Percentiles rank a stretch among this genome's conserved stretches.
These are phyloP conservation scores for Coniferiporia weirii DNA, from an alignment of 1,284 basidiomycete genomes.

Conservation along the genomic window DNA sequence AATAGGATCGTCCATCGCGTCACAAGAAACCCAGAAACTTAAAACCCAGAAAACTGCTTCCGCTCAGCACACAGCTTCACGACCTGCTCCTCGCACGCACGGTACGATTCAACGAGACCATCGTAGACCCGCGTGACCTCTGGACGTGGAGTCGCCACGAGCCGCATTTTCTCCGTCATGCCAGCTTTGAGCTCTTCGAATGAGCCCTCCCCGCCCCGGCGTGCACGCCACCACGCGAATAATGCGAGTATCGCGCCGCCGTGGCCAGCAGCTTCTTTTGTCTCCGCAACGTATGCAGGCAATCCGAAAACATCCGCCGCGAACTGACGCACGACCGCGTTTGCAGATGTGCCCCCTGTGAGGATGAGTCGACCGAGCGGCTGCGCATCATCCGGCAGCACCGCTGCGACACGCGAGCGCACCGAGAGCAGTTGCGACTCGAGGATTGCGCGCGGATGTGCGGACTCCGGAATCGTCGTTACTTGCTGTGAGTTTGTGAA, in stretches of 20 bases:
- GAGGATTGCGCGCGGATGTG: slow-evolving; percentile 78
- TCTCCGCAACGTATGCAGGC: slow-evolving; percentile 59
- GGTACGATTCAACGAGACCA: slow-evolving; percentile 32
- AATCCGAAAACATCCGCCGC: slow-evolving; percentile 77
- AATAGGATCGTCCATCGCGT: no score
- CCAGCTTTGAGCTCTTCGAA: slow-evolving; percentile 59
- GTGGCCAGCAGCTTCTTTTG: slow-evolving; percentile 65
- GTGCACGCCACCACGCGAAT: slow-evolving; percentile 61
- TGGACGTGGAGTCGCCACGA: slow-evolving; percentile 52
- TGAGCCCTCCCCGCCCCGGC: slow-evolving; percentile 39
- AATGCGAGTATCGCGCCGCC: slow-evolving; percentile 67
- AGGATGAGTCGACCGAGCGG: slow-evolving; percentile 68
- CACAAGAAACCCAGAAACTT: not conserved
- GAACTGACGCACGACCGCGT: slow-evolving; percentile 68
- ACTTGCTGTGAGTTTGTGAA: slow-evolving; percentile 38
- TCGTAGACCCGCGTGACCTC: slow-evolving; percentile 35
- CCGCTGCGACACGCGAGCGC: slow-evolving; percentile 61
- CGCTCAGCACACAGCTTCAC: slow-evolving; percentile 22
- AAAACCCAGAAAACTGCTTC: not conserved
- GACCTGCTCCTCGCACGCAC: slow-evolving; percentile 36
- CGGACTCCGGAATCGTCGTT: slow-evolving; percentile 38
- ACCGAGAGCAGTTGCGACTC: slow-evolving; percentile 85
- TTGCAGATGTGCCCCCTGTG: slow-evolving; percentile 78
- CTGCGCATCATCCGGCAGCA: slow-evolving; percentile 54
- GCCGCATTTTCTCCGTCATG: slow-evolving; percentile 37